Conservation (phyloP, 2,329 filamentous ascomycete species). For the Hypomyces rosellus region DNA sequence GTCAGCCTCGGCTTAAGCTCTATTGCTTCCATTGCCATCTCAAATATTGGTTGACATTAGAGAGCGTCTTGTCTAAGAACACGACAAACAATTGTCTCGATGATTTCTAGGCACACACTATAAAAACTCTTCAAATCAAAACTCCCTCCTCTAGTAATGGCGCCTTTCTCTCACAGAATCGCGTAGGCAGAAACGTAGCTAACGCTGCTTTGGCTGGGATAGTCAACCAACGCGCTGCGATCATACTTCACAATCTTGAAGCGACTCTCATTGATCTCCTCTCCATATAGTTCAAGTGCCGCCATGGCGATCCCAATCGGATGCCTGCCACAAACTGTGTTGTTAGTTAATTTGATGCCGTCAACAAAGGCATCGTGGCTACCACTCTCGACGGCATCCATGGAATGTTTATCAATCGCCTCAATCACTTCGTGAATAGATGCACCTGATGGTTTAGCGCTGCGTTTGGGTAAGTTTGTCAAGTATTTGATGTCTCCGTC, state of each 20-base stretch:
- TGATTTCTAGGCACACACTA: too few species aligned
- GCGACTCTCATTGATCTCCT: constrained; percentile 37
- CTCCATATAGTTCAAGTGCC: constrained; percentile 61
- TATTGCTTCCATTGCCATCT: too few species aligned
- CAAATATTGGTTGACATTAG: too few species aligned
- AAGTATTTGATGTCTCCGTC: constrained; percentile 34
- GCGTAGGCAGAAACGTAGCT: constrained; percentile 95
- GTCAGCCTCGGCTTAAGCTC: too few species aligned
- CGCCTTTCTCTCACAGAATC: too few species aligned
- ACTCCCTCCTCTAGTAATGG: background rate
- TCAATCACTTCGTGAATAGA: constrained; percentile 82
- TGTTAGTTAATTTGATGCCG: constrained; percentile 65
- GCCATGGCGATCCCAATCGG: constrained; percentile 93
- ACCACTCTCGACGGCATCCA: constrained; percentile 77
- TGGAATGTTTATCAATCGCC: constrained; percentile 71
- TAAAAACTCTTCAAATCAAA: background rate
- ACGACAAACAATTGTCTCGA: too few species aligned
- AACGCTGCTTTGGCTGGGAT: constrained; percentile 71
- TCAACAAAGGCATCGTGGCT: constrained; percentile 63
- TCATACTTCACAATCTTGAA: constrained; percentile 86
- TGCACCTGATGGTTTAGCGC: constrained; percentile 29
- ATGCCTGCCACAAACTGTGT: constrained; percentile 91
- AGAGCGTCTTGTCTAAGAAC: too few species aligned
- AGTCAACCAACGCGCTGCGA: constrained; percentile 66
- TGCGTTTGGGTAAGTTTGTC: constrained; percentile 30